Base-by-base conservation (phyloP, 164 flowering plant species). In the Pachysandra terminalis region DNA sequence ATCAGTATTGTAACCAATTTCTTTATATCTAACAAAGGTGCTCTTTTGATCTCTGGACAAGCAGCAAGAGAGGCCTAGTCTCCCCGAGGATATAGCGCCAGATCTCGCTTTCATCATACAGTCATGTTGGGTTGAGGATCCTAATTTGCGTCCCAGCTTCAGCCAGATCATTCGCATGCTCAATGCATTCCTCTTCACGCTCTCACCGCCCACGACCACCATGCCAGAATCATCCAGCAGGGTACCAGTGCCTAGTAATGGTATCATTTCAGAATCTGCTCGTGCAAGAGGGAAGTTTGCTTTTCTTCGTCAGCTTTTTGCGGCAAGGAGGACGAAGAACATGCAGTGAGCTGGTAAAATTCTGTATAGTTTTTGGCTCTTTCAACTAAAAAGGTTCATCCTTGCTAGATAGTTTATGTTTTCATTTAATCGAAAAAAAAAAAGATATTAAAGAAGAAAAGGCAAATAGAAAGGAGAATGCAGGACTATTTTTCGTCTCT, bases 91-190 rank as follows among this genome's bases (percentile, higher is more conserved):
- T 62, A 73, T 86, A 59, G 78, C 92, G 40, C 82, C 87, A 1
- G 96, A 89, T 24, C 86, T 93, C 23, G 92, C 91, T 9, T 86
- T 82, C 65, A 81, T 90, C 67, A 72, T 93, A 25, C 96, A 85
- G 61, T 90, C 98, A 15, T 90, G 96, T 71, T 90, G 96, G 98
- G 90, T 87, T 56, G 98, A 93, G 78, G 98, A 93, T 66, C 85
- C 98, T 49, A 90, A 87, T 69, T 59, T 84, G 81, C 83, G 98
- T 63, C 98, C 98, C 13, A 82, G 87, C 81, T 93, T 93, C 80
- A 77, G 79, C 79, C 98, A 87, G 82, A 84, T 93, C 59, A 80
- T 93, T 63, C 91, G 96, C 61, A 82, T 93, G 96, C 90, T 93
- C 71, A 86, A 87, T 62, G 74, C 77, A 14, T 89, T 80, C 63